Base-by-base conservation (phyloP, 2,329 filamentous ascomycete species). In the Aspergillus pseudotamarii region DNA sequence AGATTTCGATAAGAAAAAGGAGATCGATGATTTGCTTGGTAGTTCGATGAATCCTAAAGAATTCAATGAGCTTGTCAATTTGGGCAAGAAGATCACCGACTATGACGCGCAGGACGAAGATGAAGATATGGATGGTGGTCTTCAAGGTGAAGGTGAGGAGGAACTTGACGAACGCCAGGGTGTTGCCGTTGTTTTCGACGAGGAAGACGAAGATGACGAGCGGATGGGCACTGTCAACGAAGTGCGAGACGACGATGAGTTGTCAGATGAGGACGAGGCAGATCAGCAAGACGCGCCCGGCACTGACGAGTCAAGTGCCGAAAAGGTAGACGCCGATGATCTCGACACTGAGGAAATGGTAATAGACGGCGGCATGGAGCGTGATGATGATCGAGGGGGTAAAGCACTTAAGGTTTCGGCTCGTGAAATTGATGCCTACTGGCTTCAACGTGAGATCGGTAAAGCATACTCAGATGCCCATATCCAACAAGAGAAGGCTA, bases 11-110 rank as follows among this genome's bases (percentile, higher is more conserved):
- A 97, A 96, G 84, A 99, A 99, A 83, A 97, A 94, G 80, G 93
- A 97, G 76, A 88, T 98, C 50, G 95, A 99, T 72, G 95, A 98
- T 68, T 88, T 98, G 64, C 79, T 99, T 48, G 95, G 94, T n/a
- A 86, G 86, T 41, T 88, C 89, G 0, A 87, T 97, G 82, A 89
- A 85, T 56, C 87, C 92, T 1, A 96, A 97, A 75, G 90, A 97
- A 76, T 99, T 98, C 82, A 98, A 98, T 75, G 94, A 98, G 80
- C 82, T 99, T 69, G 89, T 98, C 60, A 99, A 97, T 75, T 82
- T 99, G 50, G 93, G 94, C 68, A 99, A 99, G 83, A 99, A 99
- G 81, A 97, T 99, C 67, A 99, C 95, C 57, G 95, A 99, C 77
- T 99, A 98, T 78, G 92, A 98, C 78, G 92, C 92, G 45, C 93